phyloP scores from a whole-genome alignment of 2,329 filamentous ascomycete species.

The Penicillium vulpinum region DNA sequence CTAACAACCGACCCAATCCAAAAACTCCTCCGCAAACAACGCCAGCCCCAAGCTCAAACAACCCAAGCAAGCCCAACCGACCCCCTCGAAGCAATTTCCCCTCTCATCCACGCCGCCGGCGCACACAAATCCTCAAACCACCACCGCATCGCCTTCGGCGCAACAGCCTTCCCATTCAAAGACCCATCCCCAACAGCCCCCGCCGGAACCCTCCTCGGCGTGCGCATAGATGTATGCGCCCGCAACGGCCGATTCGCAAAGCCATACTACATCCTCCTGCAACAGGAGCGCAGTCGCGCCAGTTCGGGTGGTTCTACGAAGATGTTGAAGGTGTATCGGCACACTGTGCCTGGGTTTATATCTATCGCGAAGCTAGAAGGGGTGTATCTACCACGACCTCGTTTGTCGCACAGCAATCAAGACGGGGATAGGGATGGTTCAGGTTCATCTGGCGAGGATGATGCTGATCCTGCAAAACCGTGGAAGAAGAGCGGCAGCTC shows the following conservation, averaged over 20 bases:
- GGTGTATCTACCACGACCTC: constrained; percentile 32
- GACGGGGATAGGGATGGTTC: neutral
- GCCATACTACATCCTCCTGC: constrained; percentile 47
- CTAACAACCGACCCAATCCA: constrained; percentile 43
- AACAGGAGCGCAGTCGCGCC: constrained; percentile 24
- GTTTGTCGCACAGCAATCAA: no score
- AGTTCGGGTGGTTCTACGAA: constrained; percentile 15
- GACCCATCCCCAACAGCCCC: constrained; percentile 42
- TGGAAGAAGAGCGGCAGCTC: neutral
- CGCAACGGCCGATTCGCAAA: constrained; percentile 42
- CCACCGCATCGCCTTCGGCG: constrained; percentile 47
- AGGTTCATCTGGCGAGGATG: constrained; percentile 1
- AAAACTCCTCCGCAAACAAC: constrained; percentile 27
- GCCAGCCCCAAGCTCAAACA: neutral
- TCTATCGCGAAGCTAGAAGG: constrained; percentile 40
- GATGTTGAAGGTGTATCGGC: constrained; percentile 39
- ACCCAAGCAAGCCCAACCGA: constrained; percentile 13
- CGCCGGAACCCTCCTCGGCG: constrained; percentile 36
- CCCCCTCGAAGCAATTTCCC: constrained; percentile 34
- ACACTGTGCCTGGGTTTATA: constrained; percentile 50
- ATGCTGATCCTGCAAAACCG: constrained; percentile 21
- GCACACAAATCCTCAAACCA: constrained; percentile 41
- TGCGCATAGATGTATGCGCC: constrained; percentile 45
- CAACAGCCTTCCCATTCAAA: constrained; percentile 48
- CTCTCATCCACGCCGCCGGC: constrained; percentile 32